phyloP scores from a whole-genome alignment of 768 basidiomycete species.

The Podaxis sp. region DNA sequence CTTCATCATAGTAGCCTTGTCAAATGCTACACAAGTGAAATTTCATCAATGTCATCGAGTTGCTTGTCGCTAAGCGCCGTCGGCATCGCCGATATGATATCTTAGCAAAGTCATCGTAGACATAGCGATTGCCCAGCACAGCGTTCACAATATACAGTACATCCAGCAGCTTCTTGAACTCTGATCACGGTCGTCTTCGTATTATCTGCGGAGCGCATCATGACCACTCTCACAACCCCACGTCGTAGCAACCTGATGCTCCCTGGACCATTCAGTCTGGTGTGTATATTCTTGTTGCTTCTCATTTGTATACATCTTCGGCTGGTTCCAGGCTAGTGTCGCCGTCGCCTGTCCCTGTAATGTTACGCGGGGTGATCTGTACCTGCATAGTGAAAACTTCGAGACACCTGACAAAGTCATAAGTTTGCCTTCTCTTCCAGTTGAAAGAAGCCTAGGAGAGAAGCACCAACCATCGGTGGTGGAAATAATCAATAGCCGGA shows the following conservation, averaged over 20 bases:
- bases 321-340: neutral
- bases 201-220: too few species aligned
- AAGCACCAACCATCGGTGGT: neutral
- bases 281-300: too few species aligned
- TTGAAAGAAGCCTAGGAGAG: slow-evolving; percentile 4
- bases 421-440: neutral
- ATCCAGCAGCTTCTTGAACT: neutral
- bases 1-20: neutral
- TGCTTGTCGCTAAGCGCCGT: neutral
- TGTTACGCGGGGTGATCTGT: neutral
- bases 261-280: too few species aligned
- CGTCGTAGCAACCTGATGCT: too few species aligned
- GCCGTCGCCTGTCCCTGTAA: neutral
- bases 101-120: neutral
- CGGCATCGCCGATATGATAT: neutral
- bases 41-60: neutral
- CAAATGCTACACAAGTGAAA: neutral
- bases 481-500: neutral
- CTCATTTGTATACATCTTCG: neutral
- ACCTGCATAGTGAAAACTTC: neutral
- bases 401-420: slow-evolving; percentile 1
- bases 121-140: neutral
- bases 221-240: too few species aligned
- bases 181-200: too few species aligned
- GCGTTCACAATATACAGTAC: neutral